These are phyloP conservation scores for Ophiostoma novo-ulmi DNA, from an alignment of 2,329 filamentous ascomycete species.

Conservation along the genomic window DNA sequence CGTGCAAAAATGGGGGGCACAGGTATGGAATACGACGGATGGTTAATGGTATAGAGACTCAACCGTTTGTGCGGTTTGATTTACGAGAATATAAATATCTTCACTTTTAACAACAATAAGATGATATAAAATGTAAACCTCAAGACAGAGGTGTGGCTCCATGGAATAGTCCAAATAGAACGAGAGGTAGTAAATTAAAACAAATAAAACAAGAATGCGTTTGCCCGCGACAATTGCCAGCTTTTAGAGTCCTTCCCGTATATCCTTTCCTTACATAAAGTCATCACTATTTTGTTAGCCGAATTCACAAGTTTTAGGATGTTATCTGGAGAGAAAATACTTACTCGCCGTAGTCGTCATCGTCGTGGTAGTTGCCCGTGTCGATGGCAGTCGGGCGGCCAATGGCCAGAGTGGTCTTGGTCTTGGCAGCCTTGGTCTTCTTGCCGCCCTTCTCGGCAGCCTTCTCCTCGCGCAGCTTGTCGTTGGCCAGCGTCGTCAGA, in stretches of 20 bases:
- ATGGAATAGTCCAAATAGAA: not conserved
- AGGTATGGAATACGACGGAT: not conserved
- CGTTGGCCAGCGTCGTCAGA: constrained; percentile 86
- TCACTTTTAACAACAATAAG: not conserved
- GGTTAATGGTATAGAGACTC: not conserved
- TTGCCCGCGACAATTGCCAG: not conserved
- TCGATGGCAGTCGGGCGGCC: constrained; percentile 59
- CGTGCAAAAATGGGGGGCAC: not conserved
- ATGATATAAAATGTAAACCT: not conserved
- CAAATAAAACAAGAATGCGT: constrained; percentile 4
- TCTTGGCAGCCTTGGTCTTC: constrained; percentile 96
- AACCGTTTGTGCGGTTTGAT: not conserved
- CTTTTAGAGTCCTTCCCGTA: constrained; percentile 2
- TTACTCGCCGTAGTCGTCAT: constrained; percentile 70
- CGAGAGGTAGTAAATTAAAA: constrained; percentile 18
- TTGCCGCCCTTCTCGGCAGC: constrained; percentile 86
- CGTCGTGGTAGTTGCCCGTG: constrained; percentile 66
- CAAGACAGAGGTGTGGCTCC: not conserved
- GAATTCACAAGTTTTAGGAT: no score
- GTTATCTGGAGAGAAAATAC: constrained; percentile 37
- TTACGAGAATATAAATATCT: not conserved
- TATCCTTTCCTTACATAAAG: constrained; percentile 56
- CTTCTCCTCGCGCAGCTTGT: constrained; percentile 99
- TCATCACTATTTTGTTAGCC: constrained; percentile 50
- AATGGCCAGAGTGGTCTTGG: constrained; percentile 76